A percentile compares a stretch with the other conserved stretches of the same genome.
Evolutionary conservation across 23 red algal species (phyloP).

Genomic region (Chondrus crispus): DNA sequence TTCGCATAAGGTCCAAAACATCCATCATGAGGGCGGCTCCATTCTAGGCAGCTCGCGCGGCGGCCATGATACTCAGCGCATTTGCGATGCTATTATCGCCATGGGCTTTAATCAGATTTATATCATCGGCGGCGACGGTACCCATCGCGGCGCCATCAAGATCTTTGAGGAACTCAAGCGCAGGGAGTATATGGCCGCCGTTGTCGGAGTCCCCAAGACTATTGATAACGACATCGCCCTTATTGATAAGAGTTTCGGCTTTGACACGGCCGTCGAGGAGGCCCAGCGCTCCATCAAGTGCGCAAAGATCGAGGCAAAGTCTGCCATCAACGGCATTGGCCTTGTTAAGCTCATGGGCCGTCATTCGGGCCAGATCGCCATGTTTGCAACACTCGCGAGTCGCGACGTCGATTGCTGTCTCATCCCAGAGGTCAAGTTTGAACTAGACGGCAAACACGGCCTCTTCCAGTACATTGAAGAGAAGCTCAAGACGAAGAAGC

Average conservation of each 20-base stretch:
- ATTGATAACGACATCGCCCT: conserved; percentile 97
- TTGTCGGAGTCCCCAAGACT: conserved; percentile 92
- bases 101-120: conserved; percentile 88
- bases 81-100: conserved; percentile 72
- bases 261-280: conserved; percentile 97
- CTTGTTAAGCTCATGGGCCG: conserved; percentile 96
- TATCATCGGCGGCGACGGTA: conserved; percentile 97
- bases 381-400: conserved; percentile 84
- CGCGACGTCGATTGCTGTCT: conserved; percentile 97
- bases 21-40: conserved; percentile 91
- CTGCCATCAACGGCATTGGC: conserved; percentile 93
- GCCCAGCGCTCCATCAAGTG: conserved; percentile 85
- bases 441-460: conserved; percentile 81
- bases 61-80: conserved; percentile 80
- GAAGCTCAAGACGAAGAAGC: conserved; percentile 54
- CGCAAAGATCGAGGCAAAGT: conserved; percentile 90
- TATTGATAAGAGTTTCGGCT: conserved; percentile 96
- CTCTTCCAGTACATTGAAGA: conserved; percentile 85
- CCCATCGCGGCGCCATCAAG: conserved; percentile 72
- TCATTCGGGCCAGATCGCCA: conserved; percentile 90
- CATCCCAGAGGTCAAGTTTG: conserved; percentile 94
- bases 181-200: conserved; percentile 50
- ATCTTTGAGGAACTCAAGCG: conserved; percentile 72
- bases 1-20: conserved; percentile 55
- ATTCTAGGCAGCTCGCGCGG: conserved; percentile 90